Conservation (phyloP, 805 yeast species). For the Maudiozyma bulderi region DNA sequence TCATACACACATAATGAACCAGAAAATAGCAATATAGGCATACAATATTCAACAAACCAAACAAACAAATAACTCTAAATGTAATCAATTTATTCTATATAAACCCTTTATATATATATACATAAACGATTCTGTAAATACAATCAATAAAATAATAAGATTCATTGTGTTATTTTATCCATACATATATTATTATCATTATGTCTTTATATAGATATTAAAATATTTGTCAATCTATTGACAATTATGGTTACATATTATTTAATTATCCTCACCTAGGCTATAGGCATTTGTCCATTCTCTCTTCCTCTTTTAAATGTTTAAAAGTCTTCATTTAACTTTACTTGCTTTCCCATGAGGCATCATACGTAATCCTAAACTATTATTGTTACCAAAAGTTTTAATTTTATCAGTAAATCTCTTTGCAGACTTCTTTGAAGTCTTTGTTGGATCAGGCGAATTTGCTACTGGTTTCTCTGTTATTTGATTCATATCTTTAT, state of each 20-base stretch:
- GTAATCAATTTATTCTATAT: too few species aligned
- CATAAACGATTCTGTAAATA: neutral
- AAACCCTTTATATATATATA: too few species aligned
- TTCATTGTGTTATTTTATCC: too few species aligned
- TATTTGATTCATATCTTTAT: neutral
- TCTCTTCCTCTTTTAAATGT: too few species aligned
- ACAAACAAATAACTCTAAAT: too few species aligned
- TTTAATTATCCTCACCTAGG: too few species aligned
- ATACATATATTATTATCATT: too few species aligned
- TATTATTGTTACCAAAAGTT: conserved; percentile 11
- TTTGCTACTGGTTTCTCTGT: neutral
- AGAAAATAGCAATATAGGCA: neutral
- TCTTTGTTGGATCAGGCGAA: neutral
- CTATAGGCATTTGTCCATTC: too few species aligned
- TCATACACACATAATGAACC: neutral
- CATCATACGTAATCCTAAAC: conserved; percentile 12
- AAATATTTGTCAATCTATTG: too few species aligned
- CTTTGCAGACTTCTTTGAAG: neutral
- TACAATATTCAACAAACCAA: neutral
- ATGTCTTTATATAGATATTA: too few species aligned
- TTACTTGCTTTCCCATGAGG: neutral
- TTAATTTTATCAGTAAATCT: conserved; percentile 15
- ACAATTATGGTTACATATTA: too few species aligned
- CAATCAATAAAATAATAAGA: neutral
- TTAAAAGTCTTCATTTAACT: too few species aligned